Evolutionary conservation across 176 grass and related monocot genomes (phyloP).

Genomic region (Aechmea fasciata): DNA sequence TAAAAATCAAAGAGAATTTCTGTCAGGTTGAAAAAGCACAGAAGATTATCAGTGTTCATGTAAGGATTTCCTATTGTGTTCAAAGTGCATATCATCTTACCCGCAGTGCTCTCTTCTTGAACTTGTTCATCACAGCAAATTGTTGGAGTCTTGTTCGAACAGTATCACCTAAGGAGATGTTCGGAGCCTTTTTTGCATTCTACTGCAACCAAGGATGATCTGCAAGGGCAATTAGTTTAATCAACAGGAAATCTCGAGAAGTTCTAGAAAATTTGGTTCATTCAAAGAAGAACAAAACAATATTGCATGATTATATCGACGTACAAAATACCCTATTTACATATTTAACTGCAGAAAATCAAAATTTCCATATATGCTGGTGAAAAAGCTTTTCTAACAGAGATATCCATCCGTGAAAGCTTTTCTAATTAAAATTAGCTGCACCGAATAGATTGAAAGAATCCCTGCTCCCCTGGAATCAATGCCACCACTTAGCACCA

Average conservation of each 20-base stretch:
- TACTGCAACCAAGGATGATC: constrained; percentile 94
- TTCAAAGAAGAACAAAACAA: not conserved
- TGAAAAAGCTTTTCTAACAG: no score
- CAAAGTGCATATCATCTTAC: constrained; percentile 26
- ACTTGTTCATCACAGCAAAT: constrained; percentile 98
- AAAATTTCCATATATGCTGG: no score
- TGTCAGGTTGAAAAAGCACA: no score
- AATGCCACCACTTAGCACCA: no score
- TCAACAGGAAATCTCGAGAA: constrained; percentile 16
- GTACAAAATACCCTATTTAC: no score
- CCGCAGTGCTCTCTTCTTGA: constrained; percentile 93
- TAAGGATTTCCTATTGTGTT: not conserved
- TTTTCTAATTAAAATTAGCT: no score
- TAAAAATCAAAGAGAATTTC: no score
- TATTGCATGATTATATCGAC: not conserved
- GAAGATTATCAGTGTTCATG: not conserved
- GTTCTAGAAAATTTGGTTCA: not conserved
- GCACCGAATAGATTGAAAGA: no score
- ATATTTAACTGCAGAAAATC: no score
- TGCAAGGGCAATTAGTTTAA: constrained; percentile 21
- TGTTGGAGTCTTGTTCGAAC: constrained; percentile 78
- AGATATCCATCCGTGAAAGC: no score
- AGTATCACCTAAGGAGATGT: constrained; percentile 76
- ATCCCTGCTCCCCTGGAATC: no score
- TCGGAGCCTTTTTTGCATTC: constrained; percentile 69